Percentiles rank a stretch among this genome's conserved stretches.
These are phyloP conservation scores for Russula olivacea DNA, from an alignment of 768 basidiomycete genomes.

Conservation along the genomic window DNA sequence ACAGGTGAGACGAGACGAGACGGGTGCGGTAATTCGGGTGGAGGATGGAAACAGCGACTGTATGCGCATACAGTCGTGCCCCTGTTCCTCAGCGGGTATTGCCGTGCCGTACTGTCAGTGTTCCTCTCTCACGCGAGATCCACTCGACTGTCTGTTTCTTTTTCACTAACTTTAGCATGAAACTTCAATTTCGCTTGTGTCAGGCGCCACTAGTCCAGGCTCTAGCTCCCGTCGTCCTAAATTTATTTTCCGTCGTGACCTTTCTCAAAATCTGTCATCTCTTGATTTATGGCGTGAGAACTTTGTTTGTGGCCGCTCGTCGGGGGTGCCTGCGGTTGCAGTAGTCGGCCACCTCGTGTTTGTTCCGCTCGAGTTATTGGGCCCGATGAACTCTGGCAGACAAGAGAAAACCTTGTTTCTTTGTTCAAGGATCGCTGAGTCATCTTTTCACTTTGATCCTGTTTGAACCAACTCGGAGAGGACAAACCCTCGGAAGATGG, in stretches of 20 bases:
- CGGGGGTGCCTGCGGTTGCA: neutral
- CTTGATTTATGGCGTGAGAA: conserved; percentile 10
- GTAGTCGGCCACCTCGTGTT: conserved; percentile 9
- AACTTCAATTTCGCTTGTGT: conserved; percentile 13
- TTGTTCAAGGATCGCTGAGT: conserved; percentile 14
- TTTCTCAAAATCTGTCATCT: conserved; percentile 7
- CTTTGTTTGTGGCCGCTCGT: conserved; percentile 2
- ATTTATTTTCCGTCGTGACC: conserved; percentile 6
- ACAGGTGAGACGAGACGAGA: neutral
- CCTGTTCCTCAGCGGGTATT: conserved; percentile 4
- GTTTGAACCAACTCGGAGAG: conserved; percentile 23
- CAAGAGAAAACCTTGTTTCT: neutral
- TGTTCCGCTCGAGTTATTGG: neutral
- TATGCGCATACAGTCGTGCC: neutral
- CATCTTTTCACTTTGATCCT: conserved; percentile 17
- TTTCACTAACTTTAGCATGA: conserved; percentile 11
- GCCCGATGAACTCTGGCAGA: neutral
- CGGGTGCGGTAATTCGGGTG: conserved; percentile 6
- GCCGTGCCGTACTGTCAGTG: conserved; percentile 8
- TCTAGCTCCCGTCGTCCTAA: neutral
- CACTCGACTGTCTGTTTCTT: neutral
- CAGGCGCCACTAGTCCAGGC: conserved; percentile 11
- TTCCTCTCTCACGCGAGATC: neutral
- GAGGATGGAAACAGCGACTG: too few relatives aligned
- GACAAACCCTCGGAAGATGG: conserved; percentile 14